Evolutionary conservation across 2,329 filamentous ascomycete genomes (phyloP).

Genomic region (Epichloe baconii): DNA sequence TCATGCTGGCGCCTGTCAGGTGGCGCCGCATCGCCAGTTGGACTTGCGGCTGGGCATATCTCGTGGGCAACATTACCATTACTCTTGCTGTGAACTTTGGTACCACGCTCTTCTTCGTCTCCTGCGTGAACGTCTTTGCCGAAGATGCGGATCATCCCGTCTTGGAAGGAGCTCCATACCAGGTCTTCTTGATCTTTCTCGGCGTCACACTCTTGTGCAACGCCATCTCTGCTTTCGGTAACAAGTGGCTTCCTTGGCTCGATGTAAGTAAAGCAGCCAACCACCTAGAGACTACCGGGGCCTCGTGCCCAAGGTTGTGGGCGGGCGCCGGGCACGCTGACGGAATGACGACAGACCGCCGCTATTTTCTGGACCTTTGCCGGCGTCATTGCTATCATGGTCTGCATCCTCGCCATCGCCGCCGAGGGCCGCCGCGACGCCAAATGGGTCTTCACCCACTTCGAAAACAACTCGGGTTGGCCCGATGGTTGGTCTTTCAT

Average conservation of each 20-base stretch:
- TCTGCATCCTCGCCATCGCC: constrained; percentile 51
- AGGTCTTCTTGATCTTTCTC: constrained; percentile 60
- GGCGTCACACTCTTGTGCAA: constrained; percentile 53
- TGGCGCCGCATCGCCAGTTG: constrained; percentile 54
- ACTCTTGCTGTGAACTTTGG: constrained; percentile 75
- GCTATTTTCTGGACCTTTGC: constrained; percentile 66
- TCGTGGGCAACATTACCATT: constrained; percentile 71
- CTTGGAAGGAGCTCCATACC: constrained; percentile 41
- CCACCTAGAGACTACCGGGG: not conserved
- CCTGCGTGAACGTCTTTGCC: constrained; percentile 43
- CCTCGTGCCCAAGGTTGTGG: constrained; percentile 4
- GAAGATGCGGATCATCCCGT: constrained; percentile 28
- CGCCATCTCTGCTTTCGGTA: constrained; percentile 51
- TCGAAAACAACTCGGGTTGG: constrained; percentile 59
- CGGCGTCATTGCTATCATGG: constrained; percentile 51
- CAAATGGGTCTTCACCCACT: constrained; percentile 52
- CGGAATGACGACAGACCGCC: constrained; percentile 34
- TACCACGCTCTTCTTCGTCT: constrained; percentile 51
- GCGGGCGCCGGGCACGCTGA: not conserved
- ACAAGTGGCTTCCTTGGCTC: constrained; percentile 51
- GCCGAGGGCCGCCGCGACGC: constrained; percentile 53
- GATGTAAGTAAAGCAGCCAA: constrained; percentile 44
- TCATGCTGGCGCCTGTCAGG: constrained; percentile 51
- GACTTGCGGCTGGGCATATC: constrained; percentile 64
- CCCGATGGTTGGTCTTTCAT: constrained; percentile 58